Percentiles rank a stretch among this genome's conserved stretches.
phyloP scores from a whole-genome alignment of 2,329 filamentous ascomycete species.

The Cladophialophora yegresii region DNA sequence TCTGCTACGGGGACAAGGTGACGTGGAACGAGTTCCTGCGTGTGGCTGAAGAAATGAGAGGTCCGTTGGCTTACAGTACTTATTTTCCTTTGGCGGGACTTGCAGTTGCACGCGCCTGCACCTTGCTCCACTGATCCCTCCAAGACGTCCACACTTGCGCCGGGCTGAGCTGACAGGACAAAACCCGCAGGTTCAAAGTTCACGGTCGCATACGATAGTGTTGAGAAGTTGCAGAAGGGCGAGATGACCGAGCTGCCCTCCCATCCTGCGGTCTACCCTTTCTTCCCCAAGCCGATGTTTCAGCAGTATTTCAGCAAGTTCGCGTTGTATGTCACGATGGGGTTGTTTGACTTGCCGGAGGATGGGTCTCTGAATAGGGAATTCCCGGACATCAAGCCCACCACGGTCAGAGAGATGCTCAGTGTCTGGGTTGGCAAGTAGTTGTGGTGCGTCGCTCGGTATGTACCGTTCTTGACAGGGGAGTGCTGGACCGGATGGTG shows the following conservation, averaged over 20 bases:
- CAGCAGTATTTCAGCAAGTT: conserved; percentile 34
- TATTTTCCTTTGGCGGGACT: background rate
- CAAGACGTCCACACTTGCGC: too few relatives aligned
- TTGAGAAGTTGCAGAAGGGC: conserved; percentile 42
- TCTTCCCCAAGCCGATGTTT: conserved; percentile 36
- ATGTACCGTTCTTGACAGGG: background rate
- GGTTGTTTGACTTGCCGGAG: conserved; percentile 30
- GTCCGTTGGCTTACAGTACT: conserved; percentile 38
- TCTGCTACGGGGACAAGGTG: conserved; percentile 45
- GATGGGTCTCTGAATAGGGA: conserved; percentile 30
- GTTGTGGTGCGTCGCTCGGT: too few relatives aligned
- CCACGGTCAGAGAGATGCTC: conserved; percentile 33
- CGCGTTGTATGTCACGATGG: conserved; percentile 26
- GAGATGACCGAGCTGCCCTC: conserved; percentile 42
- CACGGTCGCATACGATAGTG: conserved; percentile 41
- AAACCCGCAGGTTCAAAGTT: conserved; percentile 36
- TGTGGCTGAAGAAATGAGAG: conserved; percentile 48
- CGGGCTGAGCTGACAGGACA: too few relatives aligned
- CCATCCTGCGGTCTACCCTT: conserved; percentile 34
- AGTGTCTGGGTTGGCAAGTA: conserved; percentile 15
- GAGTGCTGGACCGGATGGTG: background rate
- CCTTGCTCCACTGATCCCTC: too few relatives aligned
- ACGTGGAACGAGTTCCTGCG: conserved; percentile 51
- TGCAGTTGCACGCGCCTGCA: too few relatives aligned
- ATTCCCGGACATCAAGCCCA: conserved; percentile 36